These are phyloP conservation scores for Mycena maculata DNA, from an alignment of 768 basidiomycete species.

Conservation along the genomic window DNA sequence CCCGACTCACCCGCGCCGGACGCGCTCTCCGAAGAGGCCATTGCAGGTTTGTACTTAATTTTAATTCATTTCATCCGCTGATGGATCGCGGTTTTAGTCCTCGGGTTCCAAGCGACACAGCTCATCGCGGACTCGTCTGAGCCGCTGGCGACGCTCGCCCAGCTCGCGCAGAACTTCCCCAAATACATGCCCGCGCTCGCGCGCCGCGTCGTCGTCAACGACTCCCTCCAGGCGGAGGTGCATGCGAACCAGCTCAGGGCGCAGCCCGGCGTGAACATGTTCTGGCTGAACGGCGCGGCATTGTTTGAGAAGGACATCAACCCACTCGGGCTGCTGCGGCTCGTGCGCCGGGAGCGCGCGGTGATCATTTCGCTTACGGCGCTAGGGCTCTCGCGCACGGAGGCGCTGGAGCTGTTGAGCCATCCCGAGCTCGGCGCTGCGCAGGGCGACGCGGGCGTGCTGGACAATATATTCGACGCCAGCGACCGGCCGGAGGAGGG, in stretches of 20 bases:
- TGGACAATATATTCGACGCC: slow-evolving; percentile 89
- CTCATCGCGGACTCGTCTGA: slow-evolving; percentile 72
- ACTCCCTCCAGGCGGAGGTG: slow-evolving; percentile 66
- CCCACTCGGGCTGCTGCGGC: slow-evolving; percentile 76
- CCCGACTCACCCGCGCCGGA: slow-evolving; percentile 9
- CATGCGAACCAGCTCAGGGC: slow-evolving; percentile 64
- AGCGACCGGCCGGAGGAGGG: slow-evolving; percentile 88
- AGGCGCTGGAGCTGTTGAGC: slow-evolving; percentile 81
- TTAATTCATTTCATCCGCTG: slow-evolving; percentile 3
- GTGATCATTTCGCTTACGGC: slow-evolving; percentile 68
- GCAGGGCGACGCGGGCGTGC: slow-evolving; percentile 59
- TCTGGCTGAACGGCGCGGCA: slow-evolving; percentile 86
- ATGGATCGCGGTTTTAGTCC: slow-evolving; percentile 51
- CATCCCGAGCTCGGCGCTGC: slow-evolving; percentile 67
- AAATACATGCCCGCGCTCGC: slow-evolving; percentile 82
- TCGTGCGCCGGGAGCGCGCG: slow-evolving; percentile 77
- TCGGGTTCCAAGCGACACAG: slow-evolving; percentile 81
- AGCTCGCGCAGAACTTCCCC: slow-evolving; percentile 90
- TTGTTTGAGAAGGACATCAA: slow-evolving; percentile 74
- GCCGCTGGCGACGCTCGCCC: slow-evolving; percentile 67
- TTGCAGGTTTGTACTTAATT: background rate
- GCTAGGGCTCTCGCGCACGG: slow-evolving; percentile 69
- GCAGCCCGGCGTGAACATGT: slow-evolving; percentile 63
- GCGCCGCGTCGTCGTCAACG: slow-evolving; percentile 70
- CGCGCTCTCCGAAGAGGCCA: slow-evolving; percentile 54